phyloP scores from a whole-genome alignment of 2,329 filamentous ascomycete species.

The Tympanopsis confertula region DNA sequence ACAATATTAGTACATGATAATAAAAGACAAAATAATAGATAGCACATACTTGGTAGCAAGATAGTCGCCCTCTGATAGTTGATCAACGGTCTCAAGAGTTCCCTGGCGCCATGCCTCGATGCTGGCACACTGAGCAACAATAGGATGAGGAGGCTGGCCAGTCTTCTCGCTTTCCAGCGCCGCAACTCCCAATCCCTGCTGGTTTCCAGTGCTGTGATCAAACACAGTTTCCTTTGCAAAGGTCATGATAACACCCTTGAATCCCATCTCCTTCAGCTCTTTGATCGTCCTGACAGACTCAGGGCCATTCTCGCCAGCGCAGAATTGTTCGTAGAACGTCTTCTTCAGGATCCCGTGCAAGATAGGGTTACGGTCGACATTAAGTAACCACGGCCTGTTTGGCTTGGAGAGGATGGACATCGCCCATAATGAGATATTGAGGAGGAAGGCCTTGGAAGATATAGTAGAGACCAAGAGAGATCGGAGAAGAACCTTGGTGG shows the following conservation, averaged over 20 bases:
- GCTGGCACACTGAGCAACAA: constrained; percentile 10
- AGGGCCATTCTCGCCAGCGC: constrained; percentile 33
- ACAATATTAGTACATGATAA: not conserved
- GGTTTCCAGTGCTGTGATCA: constrained; percentile 18
- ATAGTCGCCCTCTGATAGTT: constrained; percentile 20
- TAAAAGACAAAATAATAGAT: not conserved
- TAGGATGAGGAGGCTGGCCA: too few species aligned
- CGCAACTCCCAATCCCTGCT: constrained; percentile 6
- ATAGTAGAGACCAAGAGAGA: constrained; percentile 30
- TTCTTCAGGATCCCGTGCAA: constrained; percentile 32
- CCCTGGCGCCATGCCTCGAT: constrained; percentile 24
- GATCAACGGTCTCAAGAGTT: constrained; percentile 15
- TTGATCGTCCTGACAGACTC: constrained; percentile 31
- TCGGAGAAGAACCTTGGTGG: constrained; percentile 21
- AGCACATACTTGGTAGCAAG: constrained; percentile 26
- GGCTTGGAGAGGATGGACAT: constrained; percentile 25
- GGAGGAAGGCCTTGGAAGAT: constrained; percentile 28
- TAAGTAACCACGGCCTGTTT: constrained; percentile 18
- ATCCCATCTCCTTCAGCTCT: constrained; percentile 34
- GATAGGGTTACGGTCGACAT: constrained; percentile 36
- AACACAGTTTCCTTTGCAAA: constrained; percentile 33
- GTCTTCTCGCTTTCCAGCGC: constrained; percentile 4
- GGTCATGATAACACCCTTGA: constrained; percentile 42
- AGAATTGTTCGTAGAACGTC: constrained; percentile 44
- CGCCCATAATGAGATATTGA: constrained; percentile 21